A percentile compares a stretch with the other conserved stretches of the same genome.
Evolutionary conservation across 1,284 basidiomycete species (phyloP).

Genomic region (Ceratobasidium theobromae): DNA sequence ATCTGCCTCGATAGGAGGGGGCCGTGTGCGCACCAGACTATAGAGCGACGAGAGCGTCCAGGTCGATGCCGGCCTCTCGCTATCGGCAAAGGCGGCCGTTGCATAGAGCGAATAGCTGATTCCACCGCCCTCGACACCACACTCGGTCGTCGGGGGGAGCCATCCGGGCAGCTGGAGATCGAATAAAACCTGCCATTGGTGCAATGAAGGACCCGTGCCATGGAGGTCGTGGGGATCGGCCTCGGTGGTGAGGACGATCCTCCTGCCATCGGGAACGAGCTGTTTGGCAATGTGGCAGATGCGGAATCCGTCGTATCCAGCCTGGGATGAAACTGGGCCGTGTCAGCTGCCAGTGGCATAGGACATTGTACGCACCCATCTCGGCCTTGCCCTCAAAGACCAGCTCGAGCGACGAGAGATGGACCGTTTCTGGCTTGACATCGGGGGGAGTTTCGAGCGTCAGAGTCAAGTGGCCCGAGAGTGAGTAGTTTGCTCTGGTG

Average conservation of each 20-base stretch:
- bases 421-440: conserved; percentile 40
- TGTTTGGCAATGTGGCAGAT: conserved; percentile 67
- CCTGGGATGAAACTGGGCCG: conserved; percentile 51
- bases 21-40: conserved; percentile 29
- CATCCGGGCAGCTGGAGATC: conserved; percentile 73
- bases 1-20: conserved; percentile 16
- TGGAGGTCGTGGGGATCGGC: conserved; percentile 9
- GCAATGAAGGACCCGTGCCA: conserved; percentile 45
- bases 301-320: conserved; percentile 63
- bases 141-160: conserved; percentile 61
- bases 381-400: conserved; percentile 79
- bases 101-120: conserved; percentile 67
- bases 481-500: conserved; percentile 73
- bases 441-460: conserved; percentile 55
- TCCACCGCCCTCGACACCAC: conserved; percentile 47
- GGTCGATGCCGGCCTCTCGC: conserved; percentile 7
- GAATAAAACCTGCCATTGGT: conserved; percentile 70
- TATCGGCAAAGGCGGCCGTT: conserved; percentile 58
- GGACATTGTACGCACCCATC: conserved; percentile 23
- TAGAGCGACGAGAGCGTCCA: conserved; percentile 27
- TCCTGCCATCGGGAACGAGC: conserved; percentile 49
- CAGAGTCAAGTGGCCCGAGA: conserved; percentile 70
- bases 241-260: conserved; percentile 63
- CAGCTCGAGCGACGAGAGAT: conserved; percentile 63
- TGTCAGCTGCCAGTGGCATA: background rate